Evolutionary conservation across 306 rosid genomes (phyloP).

Genomic region (Amphicarpaea edgeworthii): DNA sequence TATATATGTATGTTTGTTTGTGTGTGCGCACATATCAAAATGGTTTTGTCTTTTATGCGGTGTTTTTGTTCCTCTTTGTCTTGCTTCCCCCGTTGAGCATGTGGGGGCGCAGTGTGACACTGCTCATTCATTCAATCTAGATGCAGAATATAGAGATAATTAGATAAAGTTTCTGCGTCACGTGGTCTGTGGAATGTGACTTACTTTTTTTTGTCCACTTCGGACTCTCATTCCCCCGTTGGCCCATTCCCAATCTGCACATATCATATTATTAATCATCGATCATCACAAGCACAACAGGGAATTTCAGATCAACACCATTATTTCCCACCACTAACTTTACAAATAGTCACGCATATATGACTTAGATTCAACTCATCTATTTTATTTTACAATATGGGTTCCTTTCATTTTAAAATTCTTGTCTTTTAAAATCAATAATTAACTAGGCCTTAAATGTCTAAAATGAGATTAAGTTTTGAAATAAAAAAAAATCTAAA

Average conservation of each 20-base stretch:
- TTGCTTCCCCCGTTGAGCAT: constrained; percentile 52
- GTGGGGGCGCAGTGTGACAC: constrained; percentile 51
- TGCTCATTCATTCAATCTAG: constrained; percentile 44
- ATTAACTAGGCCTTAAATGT: not conserved
- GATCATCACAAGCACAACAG: constrained; percentile 36
- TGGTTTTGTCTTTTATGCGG: constrained; percentile 53
- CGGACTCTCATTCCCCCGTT: constrained; percentile 36
- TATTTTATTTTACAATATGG: not conserved
- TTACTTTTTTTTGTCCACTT: constrained; percentile 26
- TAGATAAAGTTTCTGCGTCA: constrained; percentile 57
- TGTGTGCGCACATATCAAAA: constrained; percentile 35
- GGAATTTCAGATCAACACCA: constrained; percentile 19
- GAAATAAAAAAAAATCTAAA: not conserved
- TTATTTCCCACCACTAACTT: constrained; percentile 4
- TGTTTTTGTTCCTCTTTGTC: constrained; percentile 52
- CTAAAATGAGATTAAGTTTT: not conserved
- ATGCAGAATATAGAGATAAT: constrained; percentile 41
- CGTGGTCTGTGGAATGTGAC: constrained; percentile 55
- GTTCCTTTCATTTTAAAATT: not conserved
- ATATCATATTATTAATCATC: constrained; percentile 39
- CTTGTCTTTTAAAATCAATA: not conserved
- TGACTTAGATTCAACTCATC: constrained; percentile 7
- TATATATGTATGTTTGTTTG: not conserved
- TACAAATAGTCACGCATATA: not conserved
- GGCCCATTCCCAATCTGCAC: constrained; percentile 43